Percentiles rank a stretch among this genome's conserved stretches.
Conservation (phyloP, 2,329 filamentous ascomycete species). For the Apiospora rasikravindrae region DNA sequence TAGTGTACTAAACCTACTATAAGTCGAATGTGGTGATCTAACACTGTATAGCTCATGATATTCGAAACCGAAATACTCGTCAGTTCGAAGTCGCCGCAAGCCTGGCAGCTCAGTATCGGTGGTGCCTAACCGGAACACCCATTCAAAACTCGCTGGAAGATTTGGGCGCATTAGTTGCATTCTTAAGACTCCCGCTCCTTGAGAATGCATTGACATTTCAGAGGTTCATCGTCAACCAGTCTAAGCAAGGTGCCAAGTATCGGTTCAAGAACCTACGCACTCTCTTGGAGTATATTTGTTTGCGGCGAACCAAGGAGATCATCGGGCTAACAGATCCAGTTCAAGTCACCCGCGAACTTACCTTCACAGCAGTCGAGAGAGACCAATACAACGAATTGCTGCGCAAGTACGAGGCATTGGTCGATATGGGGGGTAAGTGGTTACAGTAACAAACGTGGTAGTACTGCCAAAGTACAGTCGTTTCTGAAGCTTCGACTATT, state of each 20-base stretch:
- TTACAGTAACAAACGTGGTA: not conserved
- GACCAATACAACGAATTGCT: not conserved
- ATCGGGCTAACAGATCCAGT: not conserved
- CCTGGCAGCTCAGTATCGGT: not conserved
- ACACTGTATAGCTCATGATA: not conserved
- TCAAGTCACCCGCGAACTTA: not conserved
- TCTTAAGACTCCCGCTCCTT: constrained; percentile 7
- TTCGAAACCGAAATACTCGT: constrained; percentile 1
- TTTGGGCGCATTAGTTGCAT: constrained; percentile 2
- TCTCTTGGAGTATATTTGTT: not conserved
- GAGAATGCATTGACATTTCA: not conserved
- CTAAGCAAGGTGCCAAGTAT: not conserved
- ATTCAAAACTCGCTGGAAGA: constrained; percentile 5
- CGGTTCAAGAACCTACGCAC: not conserved
- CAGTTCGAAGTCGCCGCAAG: constrained; percentile 1
- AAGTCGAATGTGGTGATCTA: not conserved
- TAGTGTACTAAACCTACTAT: not conserved
- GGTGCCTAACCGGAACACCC: constrained; percentile 7
- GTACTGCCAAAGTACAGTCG: constrained; percentile 7
- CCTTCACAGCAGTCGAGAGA: not conserved
- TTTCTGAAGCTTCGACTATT: not conserved
- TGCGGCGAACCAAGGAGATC: constrained; percentile 8
- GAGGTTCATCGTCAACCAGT: constrained; percentile 1
- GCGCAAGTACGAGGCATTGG: not conserved
- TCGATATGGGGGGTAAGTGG: constrained; percentile 7